Percentiles rank a stretch among this genome's conserved stretches.
Evolutionary conservation across 495 filamentous ascomycete species (phyloP).

Genomic region (Antarctomyces pellizariae): DNA sequence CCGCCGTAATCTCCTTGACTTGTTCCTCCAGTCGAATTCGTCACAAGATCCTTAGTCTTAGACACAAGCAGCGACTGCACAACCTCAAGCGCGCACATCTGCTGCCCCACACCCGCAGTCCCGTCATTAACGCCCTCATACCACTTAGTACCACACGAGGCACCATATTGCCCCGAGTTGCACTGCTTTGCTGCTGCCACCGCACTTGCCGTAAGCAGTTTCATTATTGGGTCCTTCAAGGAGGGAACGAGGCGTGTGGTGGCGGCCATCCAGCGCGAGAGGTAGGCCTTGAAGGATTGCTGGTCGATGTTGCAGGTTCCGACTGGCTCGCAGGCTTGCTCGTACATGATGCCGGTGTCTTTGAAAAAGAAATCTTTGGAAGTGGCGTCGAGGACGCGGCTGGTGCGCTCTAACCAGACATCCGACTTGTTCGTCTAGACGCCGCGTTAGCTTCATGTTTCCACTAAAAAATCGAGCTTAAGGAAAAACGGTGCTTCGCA

Average conservation of each 20-base stretch:
- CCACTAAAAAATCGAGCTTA: too few relatives aligned
- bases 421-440: constrained; percentile 13
- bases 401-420: constrained; percentile 8
- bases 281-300: constrained; percentile 67
- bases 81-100: constrained; percentile 47
- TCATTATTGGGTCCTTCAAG: constrained; percentile 34
- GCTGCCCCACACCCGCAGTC: constrained; percentile 35
- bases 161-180: constrained; percentile 28
- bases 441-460: too few relatives aligned
- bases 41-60: constrained; percentile 27
- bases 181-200: constrained; percentile 48
- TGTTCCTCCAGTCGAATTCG: constrained; percentile 41
- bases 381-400: constrained; percentile 7
- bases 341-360: constrained; percentile 34
- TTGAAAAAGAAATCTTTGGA: constrained; percentile 24
- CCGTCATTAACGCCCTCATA: constrained; percentile 35
- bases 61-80: constrained; percentile 31
- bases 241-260: constrained; percentile 50
- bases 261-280: constrained; percentile 58
- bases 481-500: too few relatives aligned
- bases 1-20: constrained; percentile 47
- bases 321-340: constrained; percentile 46
- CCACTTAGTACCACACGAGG: constrained; percentile 51
- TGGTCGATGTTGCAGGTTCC: constrained; percentile 50
- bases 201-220: constrained; percentile 38